Base-by-base conservation (phyloP, 208 protist genomes). In the Trypanosomatidae sp. region DNA sequence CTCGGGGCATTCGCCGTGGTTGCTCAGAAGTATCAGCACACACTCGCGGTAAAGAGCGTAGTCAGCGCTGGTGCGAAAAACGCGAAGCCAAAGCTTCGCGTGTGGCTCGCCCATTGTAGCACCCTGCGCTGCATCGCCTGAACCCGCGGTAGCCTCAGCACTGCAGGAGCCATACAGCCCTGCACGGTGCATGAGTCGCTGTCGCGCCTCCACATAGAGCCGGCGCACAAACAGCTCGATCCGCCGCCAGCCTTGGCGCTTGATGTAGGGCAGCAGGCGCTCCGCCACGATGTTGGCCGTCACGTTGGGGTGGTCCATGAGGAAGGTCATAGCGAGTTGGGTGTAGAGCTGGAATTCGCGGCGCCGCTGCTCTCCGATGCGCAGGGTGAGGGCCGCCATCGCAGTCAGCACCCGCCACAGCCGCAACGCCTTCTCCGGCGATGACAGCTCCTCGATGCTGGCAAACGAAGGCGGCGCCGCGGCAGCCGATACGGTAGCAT, bases 181-280 rank as follows among this genome's bases (percentile, higher is more conserved):
- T 2, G 52, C 65, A 10, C 36, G 76, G 12, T 44, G 53, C 30
- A 87, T 84, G 55, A 87, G 72, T 47, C 69, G 71, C 55, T 89
- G 76, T 43, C 82, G 74, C 5, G 84, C 78, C 62, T 91, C 84
- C 33, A 91, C 82, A 50, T 90, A 89, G 10, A 93, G 77, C 2
- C 81, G 77, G 15, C 85, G 82, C 50, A 86, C 72, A 25, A 86
- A 69, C 50, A 79, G 77, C 66, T 94, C 85, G 25, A 92, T 59
- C 53, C 80, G 71, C 3, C 73, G 43, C 87, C 90, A 94, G 19
- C 90, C 83, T 12, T 83, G 52, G 6, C 67, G 76, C 25, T 69
- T 73, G 41, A 87, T 74, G 62, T 85, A 89, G 15, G 89, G 89
- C 60, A 94, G 76, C 55, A 94, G 82, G 19, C 80, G 81, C 47